These are phyloP conservation scores for Asclepias syriaca DNA, from an alignment of 257 asterid species.

Conservation along the genomic window DNA sequence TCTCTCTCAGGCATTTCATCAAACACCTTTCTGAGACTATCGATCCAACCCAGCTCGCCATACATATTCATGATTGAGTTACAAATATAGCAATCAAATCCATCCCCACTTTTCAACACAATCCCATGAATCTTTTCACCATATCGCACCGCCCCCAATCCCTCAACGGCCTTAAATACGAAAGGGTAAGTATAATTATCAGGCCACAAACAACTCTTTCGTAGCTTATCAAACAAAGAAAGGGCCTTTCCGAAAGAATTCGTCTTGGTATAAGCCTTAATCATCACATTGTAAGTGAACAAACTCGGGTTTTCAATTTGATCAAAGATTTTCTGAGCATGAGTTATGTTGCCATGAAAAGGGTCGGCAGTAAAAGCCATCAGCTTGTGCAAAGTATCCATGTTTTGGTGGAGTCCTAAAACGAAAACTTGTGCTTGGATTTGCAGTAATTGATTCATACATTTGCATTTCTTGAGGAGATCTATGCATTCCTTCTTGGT, in stretches of 20 bases:
- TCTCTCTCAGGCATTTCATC: conserved; percentile 66
- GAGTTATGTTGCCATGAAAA: conserved; percentile 24
- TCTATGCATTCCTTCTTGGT: conserved; percentile 43
- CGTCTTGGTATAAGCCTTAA: conserved; percentile 50
- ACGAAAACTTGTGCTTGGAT: conserved; percentile 61
- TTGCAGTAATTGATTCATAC: conserved; percentile 44
- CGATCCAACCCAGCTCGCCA: conserved; percentile 41
- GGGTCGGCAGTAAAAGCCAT: conserved; percentile 48
- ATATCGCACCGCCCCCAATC: conserved; percentile 36
- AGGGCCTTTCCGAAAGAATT: conserved; percentile 41
- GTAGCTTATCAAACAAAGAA: conserved; percentile 64
- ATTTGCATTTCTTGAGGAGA: conserved; percentile 64
- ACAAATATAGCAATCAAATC: conserved; percentile 54
- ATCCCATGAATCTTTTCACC: conserved; percentile 81
- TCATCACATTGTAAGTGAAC: conserved; percentile 65
- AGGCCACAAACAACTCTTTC: conserved; percentile 49
- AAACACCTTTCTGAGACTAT: conserved; percentile 47
- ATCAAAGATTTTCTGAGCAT: conserved; percentile 54
- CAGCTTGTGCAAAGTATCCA: conserved; percentile 65
- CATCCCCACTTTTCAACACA: conserved; percentile 59
- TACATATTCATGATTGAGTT: conserved; percentile 73
- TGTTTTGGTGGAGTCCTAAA: conserved; percentile 51
- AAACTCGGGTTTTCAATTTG: conserved; percentile 45
- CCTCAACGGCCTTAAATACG: conserved; percentile 62
- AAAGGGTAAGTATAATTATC: conserved; percentile 83